Conservation (phyloP, 331 rosid genomes). For the Erythrophleum ivorense region DNA sequence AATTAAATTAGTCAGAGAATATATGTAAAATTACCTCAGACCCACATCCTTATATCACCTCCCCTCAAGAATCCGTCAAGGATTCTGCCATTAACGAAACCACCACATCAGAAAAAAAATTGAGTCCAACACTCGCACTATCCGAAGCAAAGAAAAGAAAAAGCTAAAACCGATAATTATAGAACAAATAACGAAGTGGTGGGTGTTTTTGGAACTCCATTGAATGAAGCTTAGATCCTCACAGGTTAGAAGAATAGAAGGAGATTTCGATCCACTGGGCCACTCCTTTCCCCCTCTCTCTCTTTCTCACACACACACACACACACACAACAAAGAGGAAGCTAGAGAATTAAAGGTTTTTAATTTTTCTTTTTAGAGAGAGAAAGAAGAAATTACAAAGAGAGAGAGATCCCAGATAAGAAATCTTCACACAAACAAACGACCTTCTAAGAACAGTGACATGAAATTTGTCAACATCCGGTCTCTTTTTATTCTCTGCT, state of each 20-base stretch:
- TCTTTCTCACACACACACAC: not conserved
- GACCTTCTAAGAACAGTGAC: slow-evolving; percentile 99
- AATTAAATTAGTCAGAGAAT: slow-evolving; percentile 43
- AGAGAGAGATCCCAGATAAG: slow-evolving; percentile 95
- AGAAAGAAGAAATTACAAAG: slow-evolving; percentile 42
- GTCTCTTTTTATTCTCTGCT: slow-evolving; percentile 99
- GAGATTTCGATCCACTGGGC: slow-evolving; percentile 99
- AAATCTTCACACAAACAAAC: slow-evolving; percentile 97
- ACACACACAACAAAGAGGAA: slow-evolving; percentile 47
- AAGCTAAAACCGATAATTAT: slow-evolving; percentile 47
- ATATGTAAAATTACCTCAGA: slow-evolving; percentile 71
- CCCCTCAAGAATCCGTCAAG: slow-evolving; percentile 52
- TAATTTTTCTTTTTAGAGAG: slow-evolving; percentile 31
- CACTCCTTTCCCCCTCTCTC: slow-evolving; percentile 68
- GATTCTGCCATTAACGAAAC: slow-evolving; percentile 61
- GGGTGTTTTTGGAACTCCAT: slow-evolving; percentile 67
- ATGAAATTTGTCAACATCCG: slow-evolving; percentile 99
- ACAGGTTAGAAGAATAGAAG: slow-evolving; percentile 56
- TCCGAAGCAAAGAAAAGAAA: slow-evolving; percentile 41
- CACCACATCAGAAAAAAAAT: slow-evolving; percentile 50
- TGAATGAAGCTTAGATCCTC: slow-evolving; percentile 82
- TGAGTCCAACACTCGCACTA: slow-evolving; percentile 44
- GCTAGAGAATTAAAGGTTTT: slow-evolving; percentile 41
- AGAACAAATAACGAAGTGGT: slow-evolving; percentile 58
- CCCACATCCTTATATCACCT: slow-evolving; percentile 64